phyloP scores from a whole-genome alignment of 2,329 filamentous ascomycete species.

The Alternaria arbusti region DNA sequence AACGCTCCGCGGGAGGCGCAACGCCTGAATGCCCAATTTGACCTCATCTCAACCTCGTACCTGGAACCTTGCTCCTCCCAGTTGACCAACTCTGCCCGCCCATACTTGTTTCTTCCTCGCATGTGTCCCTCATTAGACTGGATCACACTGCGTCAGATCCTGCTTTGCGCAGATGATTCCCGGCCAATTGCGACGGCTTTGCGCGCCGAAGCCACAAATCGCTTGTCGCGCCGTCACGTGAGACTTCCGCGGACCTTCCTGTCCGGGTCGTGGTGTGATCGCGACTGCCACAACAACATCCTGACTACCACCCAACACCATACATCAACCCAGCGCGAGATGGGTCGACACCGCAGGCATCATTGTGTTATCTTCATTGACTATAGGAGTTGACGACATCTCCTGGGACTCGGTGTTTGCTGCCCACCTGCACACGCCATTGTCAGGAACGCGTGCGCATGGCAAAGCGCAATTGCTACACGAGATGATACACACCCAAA shows the following conservation, averaged over 20 bases:
- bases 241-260: neutral
- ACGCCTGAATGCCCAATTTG: neutral
- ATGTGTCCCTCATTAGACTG: neutral
- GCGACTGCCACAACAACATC: neutral
- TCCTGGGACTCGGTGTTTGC: neutral
- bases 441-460: neutral
- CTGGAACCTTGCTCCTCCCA: neutral
- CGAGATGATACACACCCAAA: neutral
- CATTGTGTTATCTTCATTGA: neutral
- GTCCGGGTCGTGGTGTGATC: neutral
- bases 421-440: neutral
- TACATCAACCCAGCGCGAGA: neutral
- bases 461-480: neutral
- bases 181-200: neutral
- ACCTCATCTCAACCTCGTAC: neutral
- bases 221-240: slow-evolving; percentile 15
- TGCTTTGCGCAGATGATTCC: neutral
- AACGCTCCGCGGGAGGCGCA: slow-evolving; percentile 7
- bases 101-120: neutral
- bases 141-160: neutral
- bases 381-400: neutral
- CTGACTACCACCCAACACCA: neutral
- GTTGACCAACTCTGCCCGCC: neutral
- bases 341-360: rapidly evolving
- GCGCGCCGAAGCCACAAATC: slow-evolving; percentile 6